phyloP scores from a whole-genome alignment of 2,329 filamentous ascomycete genomes.

The Cytospora chrysosperma region DNA sequence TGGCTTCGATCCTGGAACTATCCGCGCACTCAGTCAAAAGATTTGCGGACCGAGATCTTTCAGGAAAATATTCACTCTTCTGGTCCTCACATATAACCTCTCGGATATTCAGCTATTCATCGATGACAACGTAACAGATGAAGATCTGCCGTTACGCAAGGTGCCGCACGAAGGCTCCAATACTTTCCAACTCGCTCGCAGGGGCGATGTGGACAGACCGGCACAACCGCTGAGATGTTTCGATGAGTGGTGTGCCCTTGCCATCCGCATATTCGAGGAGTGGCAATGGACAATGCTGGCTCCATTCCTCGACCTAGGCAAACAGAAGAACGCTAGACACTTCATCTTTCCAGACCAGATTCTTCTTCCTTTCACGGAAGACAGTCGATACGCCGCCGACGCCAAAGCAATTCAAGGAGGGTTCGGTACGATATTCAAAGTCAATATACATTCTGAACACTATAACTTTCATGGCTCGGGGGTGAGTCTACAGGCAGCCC shows the following conservation, averaged over 20 bases:
- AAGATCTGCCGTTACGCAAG: constrained; percentile 12
- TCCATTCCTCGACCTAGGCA: constrained; percentile 13
- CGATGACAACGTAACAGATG: not conserved
- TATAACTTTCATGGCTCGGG: constrained; percentile 14
- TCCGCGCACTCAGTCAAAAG: not conserved
- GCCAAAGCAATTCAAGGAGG: constrained; percentile 9
- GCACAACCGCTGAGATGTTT: not conserved
- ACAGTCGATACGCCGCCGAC: not conserved
- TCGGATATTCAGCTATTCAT: not conserved
- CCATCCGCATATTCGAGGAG: constrained; percentile 17
- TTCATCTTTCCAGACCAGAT: not conserved
- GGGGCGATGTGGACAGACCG: not conserved
- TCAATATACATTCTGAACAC: constrained; percentile 24
- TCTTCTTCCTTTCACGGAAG: constrained; percentile 16
- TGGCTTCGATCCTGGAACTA: no score
- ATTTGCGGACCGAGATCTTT: not conserved
- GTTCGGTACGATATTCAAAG: constrained; percentile 16
- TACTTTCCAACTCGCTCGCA: not conserved
- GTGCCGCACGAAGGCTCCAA: not conserved
- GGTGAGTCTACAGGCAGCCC: not conserved
- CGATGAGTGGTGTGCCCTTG: not conserved
- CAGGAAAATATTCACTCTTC: not conserved
- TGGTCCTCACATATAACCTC: not conserved
- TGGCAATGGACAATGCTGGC: constrained; percentile 22
- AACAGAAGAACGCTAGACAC: constrained; percentile 8